These are phyloP conservation scores for Aspergillus indologenus DNA, from an alignment of 495 filamentous ascomycete species.

Conservation along the genomic window DNA sequence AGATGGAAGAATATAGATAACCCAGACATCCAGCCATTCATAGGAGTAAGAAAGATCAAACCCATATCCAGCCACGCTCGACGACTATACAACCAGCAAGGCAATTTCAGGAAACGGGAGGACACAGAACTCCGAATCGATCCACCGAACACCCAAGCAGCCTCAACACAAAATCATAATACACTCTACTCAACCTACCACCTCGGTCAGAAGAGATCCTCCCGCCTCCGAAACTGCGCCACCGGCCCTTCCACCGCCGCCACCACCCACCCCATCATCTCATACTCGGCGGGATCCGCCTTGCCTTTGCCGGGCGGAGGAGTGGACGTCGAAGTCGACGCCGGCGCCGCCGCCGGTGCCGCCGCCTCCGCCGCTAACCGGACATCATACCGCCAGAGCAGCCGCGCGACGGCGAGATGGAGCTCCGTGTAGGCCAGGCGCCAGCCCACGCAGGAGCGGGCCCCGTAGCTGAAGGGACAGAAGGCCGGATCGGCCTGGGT, in stretches of 20 bases:
- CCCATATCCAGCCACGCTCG: too few relatives aligned
- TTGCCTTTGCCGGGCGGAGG: too few relatives aligned
- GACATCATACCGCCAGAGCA: slow-evolving; percentile 23
- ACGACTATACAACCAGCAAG: too few relatives aligned
- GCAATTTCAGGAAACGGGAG: too few relatives aligned
- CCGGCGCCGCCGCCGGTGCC: too few relatives aligned
- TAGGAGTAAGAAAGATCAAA: too few relatives aligned
- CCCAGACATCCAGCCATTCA: too few relatives aligned
- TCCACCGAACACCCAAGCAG: too few relatives aligned
- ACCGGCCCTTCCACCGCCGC: slow-evolving; percentile 1
- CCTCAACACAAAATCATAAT: not conserved
- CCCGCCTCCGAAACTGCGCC: slow-evolving; percentile 4
- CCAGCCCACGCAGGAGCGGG: slow-evolving; percentile 58
- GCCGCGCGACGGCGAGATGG: slow-evolving; percentile 18
- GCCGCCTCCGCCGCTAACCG: slow-evolving; percentile 9
- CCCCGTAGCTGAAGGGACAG: slow-evolving; percentile 55
- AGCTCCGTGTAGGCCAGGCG: slow-evolving; percentile 54
- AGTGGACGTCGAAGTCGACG: too few relatives aligned
- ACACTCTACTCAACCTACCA: not conserved
- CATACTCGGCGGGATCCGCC: not conserved
- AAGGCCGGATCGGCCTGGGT: slow-evolving; percentile 38
- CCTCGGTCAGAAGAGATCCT: not conserved
- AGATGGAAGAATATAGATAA: too few relatives aligned
- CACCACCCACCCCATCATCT: not conserved
- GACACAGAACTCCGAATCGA: too few relatives aligned